Evolutionary conservation across 306 rosid genomes (phyloP).

Genomic region (Quercus engelmannii): DNA sequence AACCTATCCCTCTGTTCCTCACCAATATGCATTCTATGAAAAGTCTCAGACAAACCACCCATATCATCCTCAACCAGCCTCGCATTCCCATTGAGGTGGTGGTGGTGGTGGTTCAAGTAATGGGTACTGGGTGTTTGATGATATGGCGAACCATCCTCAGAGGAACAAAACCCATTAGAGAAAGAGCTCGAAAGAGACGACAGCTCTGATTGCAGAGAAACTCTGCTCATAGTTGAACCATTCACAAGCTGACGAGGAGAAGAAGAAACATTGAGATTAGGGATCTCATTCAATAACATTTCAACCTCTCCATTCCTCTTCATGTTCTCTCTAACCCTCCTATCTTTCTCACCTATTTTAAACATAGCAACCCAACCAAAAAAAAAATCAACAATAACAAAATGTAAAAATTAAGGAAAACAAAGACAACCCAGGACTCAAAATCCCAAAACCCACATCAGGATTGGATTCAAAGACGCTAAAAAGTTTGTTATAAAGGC

Average conservation of each 20-base stretch:
- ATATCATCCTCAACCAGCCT: conserved; percentile 23
- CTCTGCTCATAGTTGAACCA: conserved; percentile 28
- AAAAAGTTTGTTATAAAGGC: background rate
- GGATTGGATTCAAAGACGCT: background rate
- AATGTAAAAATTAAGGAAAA: background rate
- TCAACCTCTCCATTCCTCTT: conserved; percentile 10
- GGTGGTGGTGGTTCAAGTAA: background rate
- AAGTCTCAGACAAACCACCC: conserved; percentile 25
- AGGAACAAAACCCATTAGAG: conserved; percentile 23
- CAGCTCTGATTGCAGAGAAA: conserved; percentile 20
- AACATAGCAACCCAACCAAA: background rate
- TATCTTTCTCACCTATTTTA: conserved; percentile 17
- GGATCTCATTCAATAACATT: conserved; percentile 15
- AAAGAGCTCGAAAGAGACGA: conserved; percentile 27
- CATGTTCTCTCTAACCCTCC: conserved; percentile 16
- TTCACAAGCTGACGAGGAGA: conserved; percentile 22
- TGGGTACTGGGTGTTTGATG: conserved; percentile 13
- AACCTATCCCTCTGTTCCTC: conserved; percentile 24
- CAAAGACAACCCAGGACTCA: conserved; percentile 17
- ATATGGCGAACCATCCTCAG: conserved; percentile 6
- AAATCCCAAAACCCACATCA: conserved; percentile 21
- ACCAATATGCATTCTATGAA: conserved; percentile 29
- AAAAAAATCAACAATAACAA: background rate
- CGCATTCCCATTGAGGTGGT: background rate
- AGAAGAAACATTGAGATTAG: conserved; percentile 12